phyloP scores from a whole-genome alignment of 345 rosid species.

The Geranium rotundifolium region DNA sequence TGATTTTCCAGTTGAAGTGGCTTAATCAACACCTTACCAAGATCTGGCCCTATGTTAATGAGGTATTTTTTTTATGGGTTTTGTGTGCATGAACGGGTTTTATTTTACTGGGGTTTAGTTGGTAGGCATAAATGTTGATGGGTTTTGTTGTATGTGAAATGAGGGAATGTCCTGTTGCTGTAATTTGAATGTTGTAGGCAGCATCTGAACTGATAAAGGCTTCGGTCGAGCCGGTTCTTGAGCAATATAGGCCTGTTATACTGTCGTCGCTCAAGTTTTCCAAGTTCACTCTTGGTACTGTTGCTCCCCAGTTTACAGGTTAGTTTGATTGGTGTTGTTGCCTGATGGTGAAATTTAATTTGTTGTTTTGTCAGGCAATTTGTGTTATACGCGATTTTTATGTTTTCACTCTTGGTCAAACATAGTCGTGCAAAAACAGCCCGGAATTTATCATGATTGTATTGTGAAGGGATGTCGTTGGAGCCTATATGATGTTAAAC shows the following conservation, averaged over 20 bases:
- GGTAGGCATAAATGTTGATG: neutral
- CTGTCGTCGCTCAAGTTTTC: constrained; percentile 74
- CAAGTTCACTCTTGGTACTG: constrained; percentile 76
- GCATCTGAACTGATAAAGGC: constrained; percentile 75
- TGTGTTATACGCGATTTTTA: no score
- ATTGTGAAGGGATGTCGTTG: neutral
- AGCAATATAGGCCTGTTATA: constrained; percentile 62
- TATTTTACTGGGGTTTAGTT: neutral
- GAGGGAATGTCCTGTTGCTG: neutral
- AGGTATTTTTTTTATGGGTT: constrained; percentile 23
- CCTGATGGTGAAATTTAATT: no score
- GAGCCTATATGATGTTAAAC: neutral
- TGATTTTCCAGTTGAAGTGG: constrained; percentile 63
- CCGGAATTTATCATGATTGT: neutral
- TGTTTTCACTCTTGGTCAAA: neutral
- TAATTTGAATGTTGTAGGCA: constrained; percentile 38
- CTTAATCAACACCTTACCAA: constrained; percentile 68
- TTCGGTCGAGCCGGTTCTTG: constrained; percentile 78
- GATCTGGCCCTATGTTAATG: constrained; percentile 86
- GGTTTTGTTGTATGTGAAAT: neutral
- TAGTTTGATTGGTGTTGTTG: neutral
- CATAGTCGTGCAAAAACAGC: neutral
- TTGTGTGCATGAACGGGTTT: neutral
- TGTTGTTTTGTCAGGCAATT: no score
- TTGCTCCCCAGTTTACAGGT: constrained; percentile 97